phyloP scores from a whole-genome alignment of 2,329 filamentous ascomycete species.

The Verticillium zaregamsianum region DNA sequence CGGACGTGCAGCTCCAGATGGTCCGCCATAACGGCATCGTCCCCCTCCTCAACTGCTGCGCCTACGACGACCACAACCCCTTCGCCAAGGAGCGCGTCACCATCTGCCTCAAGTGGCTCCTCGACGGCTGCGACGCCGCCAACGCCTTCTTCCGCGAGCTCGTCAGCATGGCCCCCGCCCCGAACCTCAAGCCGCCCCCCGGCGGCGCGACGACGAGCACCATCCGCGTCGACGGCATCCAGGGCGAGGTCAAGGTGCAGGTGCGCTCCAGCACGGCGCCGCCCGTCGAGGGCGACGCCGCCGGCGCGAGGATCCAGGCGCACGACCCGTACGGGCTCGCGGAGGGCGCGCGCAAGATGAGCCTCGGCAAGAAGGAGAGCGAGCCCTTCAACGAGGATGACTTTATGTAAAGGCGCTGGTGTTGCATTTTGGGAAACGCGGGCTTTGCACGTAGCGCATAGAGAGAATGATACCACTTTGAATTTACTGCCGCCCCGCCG shows the following conservation, averaged over 20 bases:
- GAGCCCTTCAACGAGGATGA: conserved; percentile 36
- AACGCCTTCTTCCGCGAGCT: conserved; percentile 67
- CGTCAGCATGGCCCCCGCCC: conserved; percentile 38
- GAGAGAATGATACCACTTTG: not conserved
- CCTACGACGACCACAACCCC: conserved; percentile 88
- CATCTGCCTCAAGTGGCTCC: conserved; percentile 79
- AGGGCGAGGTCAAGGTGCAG: conserved; percentile 53
- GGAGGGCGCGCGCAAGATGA: conserved; percentile 37
- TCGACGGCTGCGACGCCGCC: conserved; percentile 71
- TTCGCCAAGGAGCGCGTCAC: conserved; percentile 91
- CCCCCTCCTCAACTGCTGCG: conserved; percentile 81
- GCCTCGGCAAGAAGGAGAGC: conserved; percentile 25
- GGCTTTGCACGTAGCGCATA: conserved; percentile 2
- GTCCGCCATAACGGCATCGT: conserved; percentile 82
- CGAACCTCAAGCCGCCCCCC: conserved; percentile 29
- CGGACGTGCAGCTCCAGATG: conserved; percentile 82
- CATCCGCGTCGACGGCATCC: conserved; percentile 51
- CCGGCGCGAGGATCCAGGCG: conserved; percentile 14
- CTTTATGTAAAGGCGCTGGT: conserved; percentile 34
- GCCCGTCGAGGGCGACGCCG: conserved; percentile 14
- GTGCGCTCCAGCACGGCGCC: conserved; percentile 28
- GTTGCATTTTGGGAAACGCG: not conserved
- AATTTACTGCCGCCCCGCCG: not conserved
- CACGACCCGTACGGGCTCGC: conserved; percentile 33
- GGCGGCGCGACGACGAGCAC: conserved; percentile 34